Conservation (phyloP, 2,329 filamentous ascomycete species). For the Colletotrichum liaoningense region DNA sequence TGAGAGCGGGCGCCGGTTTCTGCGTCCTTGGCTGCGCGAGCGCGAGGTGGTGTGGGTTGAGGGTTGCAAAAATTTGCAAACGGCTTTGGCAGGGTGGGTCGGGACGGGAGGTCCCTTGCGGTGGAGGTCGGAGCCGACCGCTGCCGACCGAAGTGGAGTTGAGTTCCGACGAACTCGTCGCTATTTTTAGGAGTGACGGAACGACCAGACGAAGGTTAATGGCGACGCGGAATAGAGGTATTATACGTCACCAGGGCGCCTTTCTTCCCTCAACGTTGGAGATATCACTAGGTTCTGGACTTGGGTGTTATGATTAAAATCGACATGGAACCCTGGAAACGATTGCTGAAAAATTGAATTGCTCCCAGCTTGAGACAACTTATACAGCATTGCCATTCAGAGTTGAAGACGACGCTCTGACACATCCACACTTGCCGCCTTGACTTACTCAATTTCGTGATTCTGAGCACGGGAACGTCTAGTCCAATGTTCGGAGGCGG, state of each 20-base stretch:
- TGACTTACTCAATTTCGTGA: too few species aligned
- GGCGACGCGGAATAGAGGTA: too few species aligned
- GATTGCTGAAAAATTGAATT: too few species aligned
- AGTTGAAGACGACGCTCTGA: too few species aligned
- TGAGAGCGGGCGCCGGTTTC: rapidly evolving
- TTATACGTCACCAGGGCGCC: not conserved
- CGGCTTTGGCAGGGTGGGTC: not conserved
- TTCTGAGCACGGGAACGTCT: too few species aligned
- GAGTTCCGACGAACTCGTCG: not conserved
- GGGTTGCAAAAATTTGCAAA: not conserved
- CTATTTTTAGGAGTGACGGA: not conserved
- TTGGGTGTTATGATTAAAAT: too few species aligned
- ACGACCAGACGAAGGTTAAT: not conserved
- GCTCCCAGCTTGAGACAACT: too few species aligned
- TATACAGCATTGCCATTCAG: too few species aligned
- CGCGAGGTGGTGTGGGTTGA: not conserved
- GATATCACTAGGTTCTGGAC: not conserved
- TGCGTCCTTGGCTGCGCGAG: not conserved
- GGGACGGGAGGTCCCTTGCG: not conserved
- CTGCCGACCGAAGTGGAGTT: not conserved
- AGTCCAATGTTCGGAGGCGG: too few species aligned
- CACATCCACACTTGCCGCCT: too few species aligned
- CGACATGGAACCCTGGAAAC: too few species aligned
- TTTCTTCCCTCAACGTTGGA: not conserved
- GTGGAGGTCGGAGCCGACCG: not conserved